phyloP scores from a whole-genome alignment of 2,329 filamentous ascomycete genomes.

The Chaetomium sp. region DNA sequence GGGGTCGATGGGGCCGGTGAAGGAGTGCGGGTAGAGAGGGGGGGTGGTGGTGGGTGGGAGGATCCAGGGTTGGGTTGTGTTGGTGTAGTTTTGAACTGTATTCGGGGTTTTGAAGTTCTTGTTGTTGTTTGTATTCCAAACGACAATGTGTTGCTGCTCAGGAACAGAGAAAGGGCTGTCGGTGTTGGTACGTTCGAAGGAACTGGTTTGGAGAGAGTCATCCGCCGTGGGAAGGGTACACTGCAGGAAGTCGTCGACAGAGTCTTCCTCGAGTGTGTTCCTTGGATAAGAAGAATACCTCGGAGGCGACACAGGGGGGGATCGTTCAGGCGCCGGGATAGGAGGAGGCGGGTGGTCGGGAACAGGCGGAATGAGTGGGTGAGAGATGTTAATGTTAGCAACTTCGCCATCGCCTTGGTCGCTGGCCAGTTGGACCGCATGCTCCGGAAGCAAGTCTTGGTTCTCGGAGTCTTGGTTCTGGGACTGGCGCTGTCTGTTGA shows the following conservation, averaged over 20 bases:
- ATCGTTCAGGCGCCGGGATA: no score
- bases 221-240: no score
- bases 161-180: background rate
- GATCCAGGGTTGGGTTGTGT: background rate
- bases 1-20: conserved; percentile 10
- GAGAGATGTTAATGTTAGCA: no score
- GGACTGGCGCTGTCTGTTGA: no score
- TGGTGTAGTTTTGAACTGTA: background rate
- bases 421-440: background rate
- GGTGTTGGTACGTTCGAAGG: no score
- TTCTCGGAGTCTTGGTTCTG: background rate
- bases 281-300: no score
- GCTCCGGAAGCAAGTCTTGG: background rate
- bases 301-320: no score
- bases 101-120: background rate
- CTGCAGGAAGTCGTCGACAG: no score
- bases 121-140: background rate
- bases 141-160: background rate
- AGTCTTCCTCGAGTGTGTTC: no score
- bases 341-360: no score
- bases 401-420: background rate
- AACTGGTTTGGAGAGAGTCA: background rate
- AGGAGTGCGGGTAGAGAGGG: conserved; percentile 4
- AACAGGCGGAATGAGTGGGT: no score
- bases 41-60: background rate